phyloP scores from a whole-genome alignment of 495 filamentous ascomycete species.

The Aspergillus funiculosus region DNA sequence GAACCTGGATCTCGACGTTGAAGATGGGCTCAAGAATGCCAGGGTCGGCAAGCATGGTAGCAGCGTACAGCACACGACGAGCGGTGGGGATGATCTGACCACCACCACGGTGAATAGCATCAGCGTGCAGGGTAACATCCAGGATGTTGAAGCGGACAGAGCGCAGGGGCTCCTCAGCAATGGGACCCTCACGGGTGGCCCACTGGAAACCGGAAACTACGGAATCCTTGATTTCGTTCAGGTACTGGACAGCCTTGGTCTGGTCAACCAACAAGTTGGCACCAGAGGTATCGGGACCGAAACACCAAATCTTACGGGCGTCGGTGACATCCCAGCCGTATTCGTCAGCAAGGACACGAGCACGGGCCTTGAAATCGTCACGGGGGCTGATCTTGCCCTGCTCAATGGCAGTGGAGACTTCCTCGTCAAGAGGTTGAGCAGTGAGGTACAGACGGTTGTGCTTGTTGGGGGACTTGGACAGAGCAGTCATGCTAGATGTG shows the following conservation, averaged over 20 bases:
- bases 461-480: constrained; percentile 99
- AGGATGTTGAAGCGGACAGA: constrained; percentile 96
- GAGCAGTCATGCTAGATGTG: constrained; percentile 84
- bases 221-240: constrained; percentile 99
- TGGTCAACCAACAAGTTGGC: constrained; percentile 98
- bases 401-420: constrained; percentile 87
- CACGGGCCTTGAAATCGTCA: constrained; percentile 99
- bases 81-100: constrained; percentile 97
- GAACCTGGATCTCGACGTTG: constrained; percentile 98
- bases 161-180: constrained; percentile 98
- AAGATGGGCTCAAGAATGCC: constrained; percentile 94
- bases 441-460: constrained; percentile 99
- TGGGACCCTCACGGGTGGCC: constrained; percentile 94
- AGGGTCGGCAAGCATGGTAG: constrained; percentile 84
- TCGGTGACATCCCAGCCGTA: constrained; percentile 99
- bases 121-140: constrained; percentile 98
- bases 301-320: constrained; percentile 99
- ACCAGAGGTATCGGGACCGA: constrained; percentile 95
- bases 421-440: constrained; percentile 84
- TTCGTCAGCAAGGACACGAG: constrained; percentile 93
- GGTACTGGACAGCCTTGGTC: constrained; percentile 99
- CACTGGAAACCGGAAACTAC: constrained; percentile 99
- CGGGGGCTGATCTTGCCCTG: constrained; percentile 84
- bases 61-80: constrained; percentile 94
- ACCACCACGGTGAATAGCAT: constrained; percentile 99